Evolutionary conservation across 2,329 filamentous ascomycete genomes (phyloP), one percentile per base, ranked within the genome.

Genomic region (Teratosphaeria destructans): DNA sequence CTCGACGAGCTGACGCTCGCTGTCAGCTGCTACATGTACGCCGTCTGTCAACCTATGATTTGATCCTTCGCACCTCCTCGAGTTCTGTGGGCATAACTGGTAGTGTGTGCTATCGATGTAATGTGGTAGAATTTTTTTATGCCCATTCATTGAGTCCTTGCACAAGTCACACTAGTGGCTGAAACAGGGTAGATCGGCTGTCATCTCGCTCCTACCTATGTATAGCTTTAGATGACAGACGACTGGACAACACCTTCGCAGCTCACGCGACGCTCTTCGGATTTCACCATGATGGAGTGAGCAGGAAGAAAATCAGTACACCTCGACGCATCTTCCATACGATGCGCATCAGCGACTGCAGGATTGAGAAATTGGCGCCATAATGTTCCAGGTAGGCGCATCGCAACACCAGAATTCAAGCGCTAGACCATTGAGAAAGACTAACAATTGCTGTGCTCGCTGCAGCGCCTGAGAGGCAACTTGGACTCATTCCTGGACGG

Each of bases 1-100:
- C 73, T 91, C 90, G 62, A 96, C 90, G 58, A 96, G 85, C 90
- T 95, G 67, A 55, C 34, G 47, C 8, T 7, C 32, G 12, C n/a
- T 14, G 57, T 70, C 55, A 67, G 64, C 62, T 57, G 56, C 56
- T 23, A 23, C 23, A 23, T 23, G 23, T 59, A n/a, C 10, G 54
- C 54, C 32, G 37, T 27, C 11, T n/a, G n/a, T 19, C 10, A 59
- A 2, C 29, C 35, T 7, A 7, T 26, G 16, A 37, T 52, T 12
- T 35, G 43, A 5, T 29, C 11, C 37, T 59, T 34, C n/a, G 60
- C 62, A 78, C 77, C 64, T 80, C 78, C 72, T 80, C 78, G 56
- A 80, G 67, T 72, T 80, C 77, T 52, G 77, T 78, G 52, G 78
- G 76, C 78, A 79, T 80, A 8, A 57, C 71, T 63, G 56, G n/a